These are phyloP conservation scores for Poronia punctata DNA, from an alignment of 495 filamentous ascomycete species.

Conservation along the genomic window DNA sequence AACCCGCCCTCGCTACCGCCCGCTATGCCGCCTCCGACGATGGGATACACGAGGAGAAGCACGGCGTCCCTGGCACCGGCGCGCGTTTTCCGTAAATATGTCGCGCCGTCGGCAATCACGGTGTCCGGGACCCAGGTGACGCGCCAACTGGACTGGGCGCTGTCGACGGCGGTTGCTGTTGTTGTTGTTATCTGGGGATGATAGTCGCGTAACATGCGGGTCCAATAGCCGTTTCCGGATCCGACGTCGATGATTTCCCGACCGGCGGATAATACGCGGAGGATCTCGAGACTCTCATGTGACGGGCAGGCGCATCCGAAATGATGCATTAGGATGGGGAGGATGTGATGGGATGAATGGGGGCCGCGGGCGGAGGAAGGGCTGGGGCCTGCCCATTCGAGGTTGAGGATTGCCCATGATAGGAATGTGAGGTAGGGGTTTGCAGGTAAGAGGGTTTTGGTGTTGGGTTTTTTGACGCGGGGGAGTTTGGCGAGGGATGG, in stretches of 20 bases:
- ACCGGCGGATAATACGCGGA: slow-evolving; percentile 36
- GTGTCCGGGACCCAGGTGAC: slow-evolving; percentile 55
- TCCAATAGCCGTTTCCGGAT: slow-evolving; percentile 58
- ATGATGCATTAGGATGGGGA: slow-evolving; percentile 61
- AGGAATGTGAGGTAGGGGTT: slow-evolving; percentile 58
- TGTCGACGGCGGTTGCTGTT: slow-evolving; percentile 42
- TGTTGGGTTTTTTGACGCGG: too few species aligned
- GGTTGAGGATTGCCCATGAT: slow-evolving; percentile 35
- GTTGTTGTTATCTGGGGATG: slow-evolving; percentile 10
- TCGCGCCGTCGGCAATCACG: slow-evolving; percentile 36
- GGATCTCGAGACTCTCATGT: slow-evolving; percentile 45
- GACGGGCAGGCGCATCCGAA: slow-evolving; percentile 56
- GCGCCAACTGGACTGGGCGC: slow-evolving; percentile 46
- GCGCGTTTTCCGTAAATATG: slow-evolving; percentile 29
- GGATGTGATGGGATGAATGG: slow-evolving; percentile 44
- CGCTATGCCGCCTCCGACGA: slow-evolving; percentile 37
- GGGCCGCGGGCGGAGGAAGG: slow-evolving; percentile 16
- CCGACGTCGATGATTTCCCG: slow-evolving; percentile 47
- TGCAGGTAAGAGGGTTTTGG: slow-evolving; percentile 26
- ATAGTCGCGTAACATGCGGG: slow-evolving; percentile 46
- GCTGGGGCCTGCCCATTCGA: slow-evolving; percentile 48
- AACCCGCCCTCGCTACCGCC: slow-evolving; percentile 36
- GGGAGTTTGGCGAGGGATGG: slow-evolving; percentile 27
- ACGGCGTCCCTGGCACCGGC: slow-evolving; percentile 37
- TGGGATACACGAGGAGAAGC: slow-evolving; percentile 55